Percentiles rank a stretch among this genome's conserved stretches.
phyloP scores from a whole-genome alignment of 164 flowering plant species.

The Sextonia rubra region DNA sequence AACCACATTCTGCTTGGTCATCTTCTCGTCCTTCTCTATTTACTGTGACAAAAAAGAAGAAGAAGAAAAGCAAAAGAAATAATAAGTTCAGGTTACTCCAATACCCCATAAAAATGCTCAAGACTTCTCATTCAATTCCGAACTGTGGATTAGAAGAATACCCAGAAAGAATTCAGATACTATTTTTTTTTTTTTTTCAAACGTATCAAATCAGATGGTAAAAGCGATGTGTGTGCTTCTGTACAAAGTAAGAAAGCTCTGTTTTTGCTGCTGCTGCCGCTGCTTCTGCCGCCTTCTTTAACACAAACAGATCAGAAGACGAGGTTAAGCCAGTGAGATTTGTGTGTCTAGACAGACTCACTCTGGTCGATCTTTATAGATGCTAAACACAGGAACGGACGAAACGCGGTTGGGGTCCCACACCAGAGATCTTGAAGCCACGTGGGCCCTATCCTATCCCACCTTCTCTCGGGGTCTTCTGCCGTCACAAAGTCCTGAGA shows the following conservation, averaged over 20 bases:
- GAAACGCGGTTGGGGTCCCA: slow-evolving; percentile 11
- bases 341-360: not conserved
- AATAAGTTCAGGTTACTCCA: too few species aligned
- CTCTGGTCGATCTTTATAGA: slow-evolving; percentile 10
- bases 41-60: not conserved
- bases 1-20: slow-evolving; percentile 65
- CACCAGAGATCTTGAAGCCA: not conserved
- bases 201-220: too few species aligned
- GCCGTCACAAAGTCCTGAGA: too few species aligned
- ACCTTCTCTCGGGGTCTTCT: not conserved
- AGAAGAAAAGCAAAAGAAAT: not conserved
- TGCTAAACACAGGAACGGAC: slow-evolving; percentile 14
- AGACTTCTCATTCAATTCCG: too few species aligned
- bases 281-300: not conserved
- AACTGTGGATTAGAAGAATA: not conserved
- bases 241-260: not conserved
- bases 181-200: too few species aligned
- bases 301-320: not conserved
- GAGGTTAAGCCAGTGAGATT: not conserved
- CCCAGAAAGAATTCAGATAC: not conserved
- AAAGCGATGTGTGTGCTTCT: too few species aligned
- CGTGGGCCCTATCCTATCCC: slow-evolving; percentile 9
- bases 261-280: not conserved
- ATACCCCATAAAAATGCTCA: too few species aligned
- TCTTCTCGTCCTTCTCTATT: slow-evolving; percentile 8